A percentile compares a stretch with the other conserved stretches of the same genome.
Conservation (phyloP, 495 filamentous ascomycete genomes). For the Penicillium bovifimosum region DNA sequence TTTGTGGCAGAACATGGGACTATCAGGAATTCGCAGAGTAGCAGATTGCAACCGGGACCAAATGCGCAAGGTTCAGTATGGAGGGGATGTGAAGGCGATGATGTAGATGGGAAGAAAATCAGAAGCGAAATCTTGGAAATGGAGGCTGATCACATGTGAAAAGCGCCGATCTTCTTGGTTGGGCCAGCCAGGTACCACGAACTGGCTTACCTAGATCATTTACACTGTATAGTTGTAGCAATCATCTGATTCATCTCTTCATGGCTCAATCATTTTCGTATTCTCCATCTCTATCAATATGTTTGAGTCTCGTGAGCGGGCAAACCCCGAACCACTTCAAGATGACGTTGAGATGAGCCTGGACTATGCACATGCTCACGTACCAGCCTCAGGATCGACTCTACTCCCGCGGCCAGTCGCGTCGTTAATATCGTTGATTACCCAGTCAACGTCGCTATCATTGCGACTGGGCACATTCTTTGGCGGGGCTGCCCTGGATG, state of each 20-base stretch:
- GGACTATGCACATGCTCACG: conserved; percentile 4
- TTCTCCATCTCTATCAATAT: conserved; percentile 7
- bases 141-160: conserved; percentile 19
- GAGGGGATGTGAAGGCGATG: conserved; percentile 46
- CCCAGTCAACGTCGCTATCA: conserved; percentile 63
- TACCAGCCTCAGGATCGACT: conserved; percentile 43
- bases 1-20: conserved; percentile 55
- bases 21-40: conserved; percentile 50
- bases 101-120: conserved; percentile 17
- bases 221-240: neutral
- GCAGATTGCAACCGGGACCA: conserved; percentile 46
- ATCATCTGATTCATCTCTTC: neutral
- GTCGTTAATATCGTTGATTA: conserved; percentile 61
- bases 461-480: conserved; percentile 66
- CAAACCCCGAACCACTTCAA: neutral
- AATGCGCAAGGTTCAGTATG: conserved; percentile 49
- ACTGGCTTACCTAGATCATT: neutral
- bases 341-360: neutral
- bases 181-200: neutral
- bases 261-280: neutral
- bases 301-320: conserved; percentile 10
- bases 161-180: neutral
- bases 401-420: conserved; percentile 64
- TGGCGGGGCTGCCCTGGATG: conserved; percentile 58
- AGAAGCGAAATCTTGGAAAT: neutral